phyloP scores from a whole-genome alignment of 2,329 filamentous ascomycete genomes.

The Colletotrichum lentis region DNA sequence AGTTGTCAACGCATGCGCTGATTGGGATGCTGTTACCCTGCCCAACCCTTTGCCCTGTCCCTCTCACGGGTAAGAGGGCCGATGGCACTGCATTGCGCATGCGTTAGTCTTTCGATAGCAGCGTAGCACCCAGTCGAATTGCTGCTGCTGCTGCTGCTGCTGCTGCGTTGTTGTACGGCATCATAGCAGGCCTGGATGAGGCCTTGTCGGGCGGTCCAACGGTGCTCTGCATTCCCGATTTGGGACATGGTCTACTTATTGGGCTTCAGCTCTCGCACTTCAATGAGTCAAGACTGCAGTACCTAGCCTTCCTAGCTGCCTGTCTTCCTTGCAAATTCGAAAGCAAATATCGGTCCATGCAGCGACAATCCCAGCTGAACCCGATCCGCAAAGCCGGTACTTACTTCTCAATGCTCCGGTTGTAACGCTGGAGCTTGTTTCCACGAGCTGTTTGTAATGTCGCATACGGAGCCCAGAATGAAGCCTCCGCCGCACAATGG shows the following conservation, averaged over 20 bases:
- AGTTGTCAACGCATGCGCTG: constrained; percentile 9
- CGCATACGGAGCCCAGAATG: not conserved
- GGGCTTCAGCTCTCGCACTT: not conserved
- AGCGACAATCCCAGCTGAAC: not conserved
- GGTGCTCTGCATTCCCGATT: constrained; percentile 2
- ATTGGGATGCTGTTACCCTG: not conserved
- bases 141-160: constrained; percentile 8
- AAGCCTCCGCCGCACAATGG: not conserved
- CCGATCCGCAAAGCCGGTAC: not conserved
- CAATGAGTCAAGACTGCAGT: not conserved
- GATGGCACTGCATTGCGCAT: constrained; percentile 24
- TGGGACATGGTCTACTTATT: not conserved
- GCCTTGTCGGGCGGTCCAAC: not conserved
- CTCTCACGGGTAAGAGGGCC: constrained; percentile 5
- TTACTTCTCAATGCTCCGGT: not conserved
- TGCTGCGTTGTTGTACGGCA: not conserved
- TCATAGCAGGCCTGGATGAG: constrained; percentile 22
- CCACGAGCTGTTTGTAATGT: not conserved
- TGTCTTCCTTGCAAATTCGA: not conserved
- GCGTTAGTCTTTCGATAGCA: constrained; percentile 22
- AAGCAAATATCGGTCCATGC: not conserved
- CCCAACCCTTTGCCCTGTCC: not conserved
- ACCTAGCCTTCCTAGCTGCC: constrained; percentile 3
- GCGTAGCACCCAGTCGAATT: not conserved
- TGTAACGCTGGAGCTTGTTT: not conserved